Evolutionary conservation across 148 eudicot species (phyloP), one percentile per base, ranked within the genome.

Genomic region (Polygonum maritimum): DNA sequence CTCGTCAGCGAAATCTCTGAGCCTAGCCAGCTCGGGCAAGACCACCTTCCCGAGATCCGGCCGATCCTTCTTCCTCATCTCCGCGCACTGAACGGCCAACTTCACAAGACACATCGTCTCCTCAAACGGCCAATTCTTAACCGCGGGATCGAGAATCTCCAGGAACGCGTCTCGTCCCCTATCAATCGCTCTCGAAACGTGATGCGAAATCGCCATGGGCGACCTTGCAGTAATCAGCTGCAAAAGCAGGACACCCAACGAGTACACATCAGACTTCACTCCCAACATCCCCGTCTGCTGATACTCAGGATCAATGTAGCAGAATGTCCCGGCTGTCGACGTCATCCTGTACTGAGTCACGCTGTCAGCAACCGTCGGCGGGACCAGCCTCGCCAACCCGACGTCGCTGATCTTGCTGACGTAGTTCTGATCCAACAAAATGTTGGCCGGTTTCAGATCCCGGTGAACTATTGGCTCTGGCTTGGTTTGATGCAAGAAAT

Each of bases 271-370:
- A 13, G 94, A 90, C 78, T 88, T 90, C 12, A 85, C 82, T 35
- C 91, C 89, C 35, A 90, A 85, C 90, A 86, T 85, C 9, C 91
- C 94, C 0, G 91, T 90, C 63, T 86, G 91, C 70, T 90, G 94
- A 77, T 90, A 90, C 78, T 90, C 94, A 0, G 92, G 94, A 76
- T 88, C 94, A 31, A 88, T 90, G 79, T 90, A 90, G 75, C 92
- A 86, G 35, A 88, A 88, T 3, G 94, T 90, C 22, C 94, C 92
- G 0, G 92, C 94, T 1, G 92, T 79, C 62, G 92, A 85, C 38
- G 92, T 90, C 88, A 85, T 47, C 47, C 85, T 81, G 75, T 86
- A 88, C 51, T 86, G 91, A 38, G 94, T 90, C 16, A 88, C 85
- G 49, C 80, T 78, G 35, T 90, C 92, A 57, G 88, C 86, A 2